Evolutionary conservation across 495 filamentous ascomycete species (phyloP), one percentile per base, ranked within the genome.

Genomic region (Penicillium angulare): DNA sequence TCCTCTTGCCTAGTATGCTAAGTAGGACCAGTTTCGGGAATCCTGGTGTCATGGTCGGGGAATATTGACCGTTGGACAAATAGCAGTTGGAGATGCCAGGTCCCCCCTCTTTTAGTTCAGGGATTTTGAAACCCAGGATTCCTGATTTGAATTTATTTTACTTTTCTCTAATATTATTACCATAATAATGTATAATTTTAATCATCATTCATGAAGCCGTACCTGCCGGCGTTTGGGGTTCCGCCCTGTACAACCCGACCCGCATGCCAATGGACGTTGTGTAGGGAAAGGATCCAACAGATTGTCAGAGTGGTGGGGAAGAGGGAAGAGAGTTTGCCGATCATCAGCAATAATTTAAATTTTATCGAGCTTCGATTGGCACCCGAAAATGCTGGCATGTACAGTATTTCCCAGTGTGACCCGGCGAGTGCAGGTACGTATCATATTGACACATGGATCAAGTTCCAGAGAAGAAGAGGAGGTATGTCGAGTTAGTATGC

Each of bases 171-270:
- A n/a, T n/a, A n/a, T n/a, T n/a, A n/a, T n/a, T 26, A 56, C 43
- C 13, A 27, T 18, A 42, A 27, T 45, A 16, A 17, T 27, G 34
- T 40, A 27, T 23, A 29, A 20, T 43, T 22, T 27, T 18, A 36
- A n/a, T n/a, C n/a, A n/a, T n/a, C n/a, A n/a, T n/a, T n/a, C n/a
- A n/a, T n/a, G n/a, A n/a, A n/a, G n/a, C 46, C 45, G 17, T 22
- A 22, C 38, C 38, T 17, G 18, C 50, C n/a, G n/a, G n/a, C n/a
- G n/a, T 18, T 36, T 34, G 31, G 20, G 21, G 21, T 15, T 39
- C 21, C 44, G 38, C 26, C 22, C 36, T 56, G 61, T 64, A 64
- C 49, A 18, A 64, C 61, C 59, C 61, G 61, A 61, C 52, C 50
- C 40, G 56, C 60, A 59, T 55, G 34, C 43, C 43, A 47, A 29